phyloP scores from a whole-genome alignment of 257 asterid genomes.

The Capsicum baccatum region DNA sequence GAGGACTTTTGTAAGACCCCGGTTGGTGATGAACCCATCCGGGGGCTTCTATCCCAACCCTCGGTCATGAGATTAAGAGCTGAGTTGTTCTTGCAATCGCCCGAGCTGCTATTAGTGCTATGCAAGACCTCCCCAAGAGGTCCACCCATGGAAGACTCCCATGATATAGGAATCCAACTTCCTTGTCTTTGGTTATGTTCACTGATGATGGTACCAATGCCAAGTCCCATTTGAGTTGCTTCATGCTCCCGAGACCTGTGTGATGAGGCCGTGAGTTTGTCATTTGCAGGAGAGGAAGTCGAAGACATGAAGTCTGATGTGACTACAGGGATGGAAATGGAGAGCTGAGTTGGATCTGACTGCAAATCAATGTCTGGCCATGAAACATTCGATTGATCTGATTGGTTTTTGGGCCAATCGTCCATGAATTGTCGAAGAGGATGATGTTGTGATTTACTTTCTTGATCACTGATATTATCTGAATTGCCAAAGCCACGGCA shows the following conservation, averaged over 20 bases:
- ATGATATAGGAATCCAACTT: conserved; percentile 68
- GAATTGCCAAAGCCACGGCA: conserved; percentile 37
- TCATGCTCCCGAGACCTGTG: conserved; percentile 52
- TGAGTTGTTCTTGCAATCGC: conserved; percentile 43
- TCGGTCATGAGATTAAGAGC: conserved; percentile 60
- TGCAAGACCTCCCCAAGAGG: conserved; percentile 94
- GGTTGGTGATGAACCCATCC: conserved; percentile 70
- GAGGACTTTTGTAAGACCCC: conserved; percentile 85
- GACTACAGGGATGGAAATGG: conserved; percentile 68
- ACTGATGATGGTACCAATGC: conserved; percentile 45
- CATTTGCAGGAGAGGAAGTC: conserved; percentile 54
- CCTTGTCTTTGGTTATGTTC: conserved; percentile 45
- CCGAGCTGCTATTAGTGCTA: conserved; percentile 40
- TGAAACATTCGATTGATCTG: conserved; percentile 38
- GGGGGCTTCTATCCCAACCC: conserved; percentile 67
- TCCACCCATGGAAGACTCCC: conserved; percentile 85
- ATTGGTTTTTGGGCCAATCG: conserved; percentile 58
- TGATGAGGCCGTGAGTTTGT: conserved; percentile 49
- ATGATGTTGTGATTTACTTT: conserved; percentile 39
- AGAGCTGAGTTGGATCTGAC: conserved; percentile 65
- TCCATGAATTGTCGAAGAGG: conserved; percentile 75
- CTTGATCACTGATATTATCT: conserved; percentile 35
- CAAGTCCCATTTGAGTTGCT: conserved; percentile 64
- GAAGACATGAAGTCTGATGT: conserved; percentile 65
- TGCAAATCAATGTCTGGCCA: conserved; percentile 53